Base-by-base conservation (phyloP, 2,329 filamentous ascomycete genomes). In the Chaetomiaceae sp. region DNA sequence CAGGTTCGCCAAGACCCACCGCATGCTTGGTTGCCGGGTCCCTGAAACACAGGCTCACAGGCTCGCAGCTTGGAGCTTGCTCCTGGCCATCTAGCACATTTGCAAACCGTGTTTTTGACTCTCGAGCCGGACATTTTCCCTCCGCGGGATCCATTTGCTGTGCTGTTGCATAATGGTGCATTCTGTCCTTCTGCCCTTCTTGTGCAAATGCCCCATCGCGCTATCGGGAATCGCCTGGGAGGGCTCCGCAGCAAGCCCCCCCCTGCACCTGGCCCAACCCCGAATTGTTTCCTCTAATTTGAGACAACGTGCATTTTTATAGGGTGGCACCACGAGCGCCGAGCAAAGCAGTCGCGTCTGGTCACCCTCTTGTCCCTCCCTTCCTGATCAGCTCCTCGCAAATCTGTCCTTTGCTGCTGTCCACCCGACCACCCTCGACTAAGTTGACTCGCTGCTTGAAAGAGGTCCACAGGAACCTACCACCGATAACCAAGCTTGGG, bases 281-380 rank as follows among this genome's bases (percentile, higher is more conserved):
- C 46, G 38, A 57, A 58, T 55, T 52, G 51, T 50, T 30, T 53
- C 48, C 52, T 48, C 45, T 59, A 59, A 61, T 61, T 61, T 55
- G 56, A 53, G 50, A 55, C 56, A 59, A 25, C 49, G 47, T 50
- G 54, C 56, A 49, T 56, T 55, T 56, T 56, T 53, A 43, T 50
- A 52, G 50, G 51, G 58, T 59, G 56, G 53, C 56, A 58, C 59
- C 55, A 58, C 55, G 44, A 43, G 13, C 39, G 31, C 44, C 38
- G 43, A 51, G 37, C 40, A 50, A 53, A 51, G 37, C 40, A 50
- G 51, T 45, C 54, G 51, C 46, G 45, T 51, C 17, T 44, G 33
- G n/a, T 31, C 48, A 33, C 48, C 38, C 31, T 49, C 48, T 50
- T 35, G 25, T 50, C 25, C n/a, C 35, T 37, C 34, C 30, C 34